Percentiles rank a stretch among this genome's conserved stretches.
Conservation (phyloP, 177 flowering plant genomes). For the Vitis hybrid region DNA sequence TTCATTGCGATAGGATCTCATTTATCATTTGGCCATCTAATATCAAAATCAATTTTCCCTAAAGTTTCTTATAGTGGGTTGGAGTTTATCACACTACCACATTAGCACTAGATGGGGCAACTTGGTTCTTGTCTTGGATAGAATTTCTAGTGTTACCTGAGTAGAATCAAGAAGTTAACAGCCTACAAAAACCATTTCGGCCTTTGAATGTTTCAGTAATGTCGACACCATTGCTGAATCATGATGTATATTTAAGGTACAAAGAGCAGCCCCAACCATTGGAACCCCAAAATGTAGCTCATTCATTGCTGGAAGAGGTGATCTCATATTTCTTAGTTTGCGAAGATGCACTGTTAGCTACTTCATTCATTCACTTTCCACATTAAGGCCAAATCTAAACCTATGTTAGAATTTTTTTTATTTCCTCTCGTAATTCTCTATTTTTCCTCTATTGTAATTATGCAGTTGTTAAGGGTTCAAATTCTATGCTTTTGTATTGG, state of each 20-base stretch:
- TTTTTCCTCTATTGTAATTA: no score
- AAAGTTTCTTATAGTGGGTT: background rate
- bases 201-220: constrained; percentile 52
- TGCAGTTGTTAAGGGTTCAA: no score
- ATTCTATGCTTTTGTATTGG: no score
- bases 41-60: constrained; percentile 35
- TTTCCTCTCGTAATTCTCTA: no score
- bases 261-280: constrained; percentile 45
- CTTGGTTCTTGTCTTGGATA: constrained; percentile 15
- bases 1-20: constrained; percentile 56
- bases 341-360: no score
- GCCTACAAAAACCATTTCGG: constrained; percentile 55
- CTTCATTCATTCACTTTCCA: no score
- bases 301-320: constrained; percentile 35
- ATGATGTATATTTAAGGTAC: constrained; percentile 41
- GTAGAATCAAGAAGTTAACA: constrained; percentile 32
- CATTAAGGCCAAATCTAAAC: no score
- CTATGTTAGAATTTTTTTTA: no score
- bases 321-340: no score
- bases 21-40: constrained; percentile 44
- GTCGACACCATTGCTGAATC: constrained; percentile 19
- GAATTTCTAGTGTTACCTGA: constrained; percentile 28
- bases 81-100: constrained; percentile 13
- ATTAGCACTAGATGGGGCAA: constrained; percentile 29
- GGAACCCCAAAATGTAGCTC: constrained; percentile 55